Evolutionary conservation across 208 protist species (phyloP).

Genomic region (Trypanosoma theileri): DNA sequence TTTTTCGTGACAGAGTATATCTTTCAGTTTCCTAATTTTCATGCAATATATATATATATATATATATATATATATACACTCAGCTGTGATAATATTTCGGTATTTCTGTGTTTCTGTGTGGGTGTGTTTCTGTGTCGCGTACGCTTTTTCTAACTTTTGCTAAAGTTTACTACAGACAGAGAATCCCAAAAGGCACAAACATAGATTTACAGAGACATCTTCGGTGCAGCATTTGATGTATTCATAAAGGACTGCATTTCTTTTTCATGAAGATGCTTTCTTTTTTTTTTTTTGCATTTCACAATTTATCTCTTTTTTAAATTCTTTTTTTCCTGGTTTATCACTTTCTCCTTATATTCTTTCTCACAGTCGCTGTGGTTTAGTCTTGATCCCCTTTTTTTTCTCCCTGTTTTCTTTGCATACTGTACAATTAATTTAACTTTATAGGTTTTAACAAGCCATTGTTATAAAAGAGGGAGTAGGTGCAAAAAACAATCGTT

Average conservation of each 20-base stretch:
- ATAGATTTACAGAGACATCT: no score
- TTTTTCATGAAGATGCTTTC: not conserved
- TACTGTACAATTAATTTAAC: not conserved
- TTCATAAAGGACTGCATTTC: not conserved
- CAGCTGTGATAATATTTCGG: no score
- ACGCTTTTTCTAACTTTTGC: no score
- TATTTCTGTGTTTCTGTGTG: no score
- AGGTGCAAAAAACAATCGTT: no score
- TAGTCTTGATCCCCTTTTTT: not conserved
- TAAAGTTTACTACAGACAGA: no score
- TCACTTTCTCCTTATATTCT: not conserved
- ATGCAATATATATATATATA: not conserved
- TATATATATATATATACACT: not conserved
- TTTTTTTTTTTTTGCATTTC: not conserved
- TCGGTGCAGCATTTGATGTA: no score
- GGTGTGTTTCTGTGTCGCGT: no score
- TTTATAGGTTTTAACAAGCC: no score
- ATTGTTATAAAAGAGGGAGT: no score
- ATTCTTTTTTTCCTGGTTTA: slow-evolving; percentile 1
- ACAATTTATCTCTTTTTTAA: not conserved
- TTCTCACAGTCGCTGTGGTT: not conserved
- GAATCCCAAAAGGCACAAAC: no score
- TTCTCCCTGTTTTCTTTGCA: slow-evolving; percentile 8
- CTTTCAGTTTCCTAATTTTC: not conserved
- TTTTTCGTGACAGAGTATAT: not conserved